Conservation (phyloP, 2,329 filamentous ascomycete genomes). For the Zasmidium citrigriseum region DNA sequence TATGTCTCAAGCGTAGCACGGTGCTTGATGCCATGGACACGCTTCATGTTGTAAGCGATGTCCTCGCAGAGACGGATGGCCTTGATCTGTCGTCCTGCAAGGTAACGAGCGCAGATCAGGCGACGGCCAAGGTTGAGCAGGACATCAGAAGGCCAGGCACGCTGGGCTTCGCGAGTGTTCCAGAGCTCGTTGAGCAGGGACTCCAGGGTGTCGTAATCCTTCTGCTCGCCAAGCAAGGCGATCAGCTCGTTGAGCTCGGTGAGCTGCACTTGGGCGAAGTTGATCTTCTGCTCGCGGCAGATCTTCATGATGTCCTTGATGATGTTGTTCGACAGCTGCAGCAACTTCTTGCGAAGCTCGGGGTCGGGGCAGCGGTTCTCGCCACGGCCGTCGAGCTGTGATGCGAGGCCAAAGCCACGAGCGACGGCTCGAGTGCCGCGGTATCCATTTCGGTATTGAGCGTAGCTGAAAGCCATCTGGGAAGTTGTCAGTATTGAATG, state of each 20-base stretch:
- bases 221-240: constrained; percentile 50
- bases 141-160: constrained; percentile 47
- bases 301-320: constrained; percentile 45
- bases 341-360: constrained; percentile 37
- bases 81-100: constrained; percentile 46
- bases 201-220: constrained; percentile 49
- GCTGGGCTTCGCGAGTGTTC: constrained; percentile 49
- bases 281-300: constrained; percentile 45
- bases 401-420: constrained; percentile 50
- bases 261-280: constrained; percentile 46
- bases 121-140: constrained; percentile 55
- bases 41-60: constrained; percentile 58
- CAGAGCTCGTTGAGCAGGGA: constrained; percentile 47
- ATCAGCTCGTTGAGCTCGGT: constrained; percentile 50
- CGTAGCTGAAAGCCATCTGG: constrained; percentile 46
- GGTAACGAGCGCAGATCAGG: constrained; percentile 55
- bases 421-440: constrained; percentile 40
- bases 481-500: constrained; percentile 37
- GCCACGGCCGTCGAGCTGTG: constrained; percentile 46
- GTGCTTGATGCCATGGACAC: constrained; percentile 53
- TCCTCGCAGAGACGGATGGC: constrained; percentile 53
- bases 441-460: constrained; percentile 46
- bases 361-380: constrained; percentile 37
- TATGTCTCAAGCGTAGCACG: constrained; percentile 52
- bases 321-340: constrained; percentile 42